A percentile compares a stretch with the other conserved stretches of the same genome.
Evolutionary conservation across 106 monocot species (phyloP).

Genomic region (Acorus calamus): DNA sequence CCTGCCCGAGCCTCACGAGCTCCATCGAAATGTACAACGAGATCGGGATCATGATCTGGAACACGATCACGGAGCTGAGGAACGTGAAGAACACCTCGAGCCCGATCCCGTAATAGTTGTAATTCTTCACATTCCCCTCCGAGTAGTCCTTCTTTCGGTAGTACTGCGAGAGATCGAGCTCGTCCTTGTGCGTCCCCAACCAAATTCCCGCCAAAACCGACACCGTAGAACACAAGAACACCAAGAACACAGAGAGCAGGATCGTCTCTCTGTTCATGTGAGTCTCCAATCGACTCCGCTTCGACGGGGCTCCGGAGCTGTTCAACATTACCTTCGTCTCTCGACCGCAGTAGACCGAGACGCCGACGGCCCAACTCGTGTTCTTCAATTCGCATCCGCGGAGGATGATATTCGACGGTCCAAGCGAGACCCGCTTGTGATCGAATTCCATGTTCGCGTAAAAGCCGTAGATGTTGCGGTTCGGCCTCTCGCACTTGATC

Average conservation of each 20-base stretch:
- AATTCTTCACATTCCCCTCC: no score
- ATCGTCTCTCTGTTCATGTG: slow-evolving; percentile 53
- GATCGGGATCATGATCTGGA: no score
- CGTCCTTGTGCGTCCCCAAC: slow-evolving; percentile 16
- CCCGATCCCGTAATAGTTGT: no score
- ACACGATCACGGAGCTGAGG: no score
- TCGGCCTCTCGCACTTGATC: slow-evolving; percentile 48
- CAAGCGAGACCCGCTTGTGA: slow-evolving; percentile 28
- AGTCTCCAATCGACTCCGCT: slow-evolving; percentile 47
- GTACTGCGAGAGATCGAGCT: slow-evolving; percentile 23
- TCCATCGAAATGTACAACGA: no score
- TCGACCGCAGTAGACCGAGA: slow-evolving; percentile 42
- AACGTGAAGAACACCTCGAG: no score
- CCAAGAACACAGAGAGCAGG: slow-evolving; percentile 15
- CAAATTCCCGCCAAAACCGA: slow-evolving; percentile 23
- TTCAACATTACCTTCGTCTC: slow-evolving; percentile 75
- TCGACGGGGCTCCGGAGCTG: slow-evolving; percentile 50
- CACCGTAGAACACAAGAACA: slow-evolving; percentile 21
- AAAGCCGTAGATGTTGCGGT: slow-evolving; percentile 67
- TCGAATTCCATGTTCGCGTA: slow-evolving; percentile 35
- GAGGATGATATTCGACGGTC: slow-evolving; percentile 42
- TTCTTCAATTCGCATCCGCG: slow-evolving; percentile 64
- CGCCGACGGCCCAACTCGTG: slow-evolving; percentile 46
- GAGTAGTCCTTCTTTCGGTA: slow-evolving; percentile 31
- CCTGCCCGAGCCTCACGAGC: no score